Base-by-base conservation (phyloP, 768 basidiomycete species). In the Amanita jacksonii region DNA sequence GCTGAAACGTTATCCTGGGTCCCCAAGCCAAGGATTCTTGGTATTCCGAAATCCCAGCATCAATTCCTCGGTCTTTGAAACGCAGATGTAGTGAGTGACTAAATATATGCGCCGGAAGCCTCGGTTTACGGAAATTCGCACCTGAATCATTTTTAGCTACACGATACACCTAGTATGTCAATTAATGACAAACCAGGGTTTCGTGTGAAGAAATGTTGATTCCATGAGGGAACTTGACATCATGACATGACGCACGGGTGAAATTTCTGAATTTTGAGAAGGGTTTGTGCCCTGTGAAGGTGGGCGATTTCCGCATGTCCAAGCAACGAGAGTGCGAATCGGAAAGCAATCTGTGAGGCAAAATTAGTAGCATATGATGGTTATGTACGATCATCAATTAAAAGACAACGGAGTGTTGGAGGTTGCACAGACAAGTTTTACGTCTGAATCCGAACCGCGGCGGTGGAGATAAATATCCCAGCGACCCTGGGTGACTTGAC, bases 401-500 rank as follows among this genome's bases (percentile, higher is more conserved):
- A 43, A 31, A 36, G 20, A 35, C 32, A 36, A 16, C 27, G 43
- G 34, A 35, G 27, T 18, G 30, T 20, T 42, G 50, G 48, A 52
- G 60, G 52, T 59, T 62, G 63, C 65, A 65, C 60, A 63, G 62
- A 62, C 59, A 55, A 56, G 36, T 49, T n/a, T 57, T 57, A 56
- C 51, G 47, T 52, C 50, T 50, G 52, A 49, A 46, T 56, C 61
- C 58, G 58, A 57, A 55, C 62, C 65, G 61, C 64, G 62, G 63
- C 55, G 62, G 63, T 63, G 63, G 62, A 38, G 35, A 28, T 38
- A 45, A 35, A 35, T 12, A 24, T 35, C 18, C 16, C 44, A 38
- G 35, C 37, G 30, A 45, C 44, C 44, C 44, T 45, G 44, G 27
- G 44, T 38, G 20, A 10, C 35, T 28, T n/a, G 24, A 45, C 37